Conservation (phyloP, 2,329 filamentous ascomycete species). For the Arthrobotrys musiformis region DNA sequence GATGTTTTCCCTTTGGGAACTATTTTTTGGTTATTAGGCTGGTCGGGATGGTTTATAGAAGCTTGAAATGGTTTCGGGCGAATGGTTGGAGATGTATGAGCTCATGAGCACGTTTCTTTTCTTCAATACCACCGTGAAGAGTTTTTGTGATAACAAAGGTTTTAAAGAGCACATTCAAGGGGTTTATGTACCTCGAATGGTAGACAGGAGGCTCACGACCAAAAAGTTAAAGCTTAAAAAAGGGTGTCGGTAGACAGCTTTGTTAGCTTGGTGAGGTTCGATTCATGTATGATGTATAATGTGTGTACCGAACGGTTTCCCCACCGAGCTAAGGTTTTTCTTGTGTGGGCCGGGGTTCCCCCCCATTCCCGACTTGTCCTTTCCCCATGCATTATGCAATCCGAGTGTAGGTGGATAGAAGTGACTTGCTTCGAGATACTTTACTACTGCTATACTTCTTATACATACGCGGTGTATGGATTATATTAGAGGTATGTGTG, state of each 20-base stretch:
- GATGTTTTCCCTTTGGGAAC: not conserved
- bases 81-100: not conserved
- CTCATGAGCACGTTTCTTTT: slow-evolving; percentile 1
- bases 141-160: not conserved
- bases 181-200: not conserved
- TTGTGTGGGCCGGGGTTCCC: slow-evolving; percentile 27
- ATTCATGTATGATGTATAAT: no score
- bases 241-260: slow-evolving; percentile 32
- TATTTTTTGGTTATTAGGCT: not conserved
- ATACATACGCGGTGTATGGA: no score
- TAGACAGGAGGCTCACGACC: not conserved
- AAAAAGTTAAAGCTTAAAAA: not conserved
- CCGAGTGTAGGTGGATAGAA: slow-evolving; percentile 4
- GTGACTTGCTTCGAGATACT: not conserved
- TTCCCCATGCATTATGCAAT: slow-evolving; percentile 41
- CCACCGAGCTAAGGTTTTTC: not conserved
- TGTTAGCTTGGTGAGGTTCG: not conserved
- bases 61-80: not conserved
- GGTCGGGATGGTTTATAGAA: not conserved
- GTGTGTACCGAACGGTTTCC: slow-evolving; percentile 14
- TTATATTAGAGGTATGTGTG: not conserved
- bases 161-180: slow-evolving; percentile 10
- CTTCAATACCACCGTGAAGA: not conserved
- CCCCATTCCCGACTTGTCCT: not conserved
- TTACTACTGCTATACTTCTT: no score